These are phyloP conservation scores for Sporormia fimetaria DNA, from an alignment of 495 filamentous ascomycete species.

Conservation along the genomic window DNA sequence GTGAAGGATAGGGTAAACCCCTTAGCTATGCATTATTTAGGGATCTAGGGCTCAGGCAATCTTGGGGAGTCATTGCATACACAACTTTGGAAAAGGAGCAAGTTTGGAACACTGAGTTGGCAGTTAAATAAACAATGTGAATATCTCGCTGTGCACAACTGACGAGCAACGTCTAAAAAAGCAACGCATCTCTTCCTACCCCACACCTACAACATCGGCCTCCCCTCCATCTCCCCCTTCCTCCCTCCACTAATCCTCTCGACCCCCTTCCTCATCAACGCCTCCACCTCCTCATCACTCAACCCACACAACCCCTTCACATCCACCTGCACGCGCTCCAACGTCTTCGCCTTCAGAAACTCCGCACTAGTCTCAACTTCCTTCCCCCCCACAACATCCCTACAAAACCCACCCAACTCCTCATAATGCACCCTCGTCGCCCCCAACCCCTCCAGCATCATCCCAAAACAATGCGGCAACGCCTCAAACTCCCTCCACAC, in stretches of 20 bases:
- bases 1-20: no score
- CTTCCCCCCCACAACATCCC: slow-evolving; percentile 32
- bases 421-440: slow-evolving; percentile 44
- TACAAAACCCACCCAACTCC: slow-evolving; percentile 47
- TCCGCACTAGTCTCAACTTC: slow-evolving; percentile 39
- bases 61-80: no score
- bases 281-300: slow-evolving; percentile 42
- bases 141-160: no score
- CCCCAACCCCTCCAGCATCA: slow-evolving; percentile 45
- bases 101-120: no score
- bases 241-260: slow-evolving; percentile 36
- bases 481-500: slow-evolving; percentile 67
- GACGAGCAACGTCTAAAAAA: no score
- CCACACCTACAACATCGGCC: slow-evolving; percentile 25
- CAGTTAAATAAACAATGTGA: no score
- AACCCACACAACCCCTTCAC: slow-evolving; percentile 40
- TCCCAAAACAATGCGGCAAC: slow-evolving; percentile 80
- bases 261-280: slow-evolving; percentile 40
- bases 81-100: no score
- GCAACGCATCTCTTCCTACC: no score
- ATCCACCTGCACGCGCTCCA: slow-evolving; percentile 35
- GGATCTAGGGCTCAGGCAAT: no score
- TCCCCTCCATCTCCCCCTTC: slow-evolving; percentile 31
- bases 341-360: slow-evolving; percentile 42
- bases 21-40: no score